These are phyloP conservation scores for Rhodotorula graminis DNA, from an alignment of 768 basidiomycete genomes.

Conservation along the genomic window DNA sequence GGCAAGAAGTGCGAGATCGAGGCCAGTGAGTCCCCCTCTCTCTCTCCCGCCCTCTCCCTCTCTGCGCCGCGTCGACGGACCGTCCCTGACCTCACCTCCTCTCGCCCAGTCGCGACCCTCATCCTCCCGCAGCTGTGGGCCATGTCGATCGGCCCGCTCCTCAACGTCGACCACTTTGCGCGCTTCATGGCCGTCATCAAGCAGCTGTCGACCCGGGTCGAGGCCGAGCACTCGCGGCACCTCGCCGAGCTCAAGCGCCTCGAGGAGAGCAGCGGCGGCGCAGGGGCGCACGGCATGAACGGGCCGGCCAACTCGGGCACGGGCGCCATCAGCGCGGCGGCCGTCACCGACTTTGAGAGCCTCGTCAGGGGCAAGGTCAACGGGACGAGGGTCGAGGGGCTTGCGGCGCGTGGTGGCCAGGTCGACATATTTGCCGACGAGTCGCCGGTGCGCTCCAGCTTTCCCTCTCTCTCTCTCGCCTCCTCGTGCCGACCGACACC, in stretches of 20 bases:
- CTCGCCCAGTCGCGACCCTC: constrained; percentile 68
- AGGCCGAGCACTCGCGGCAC: constrained; percentile 86
- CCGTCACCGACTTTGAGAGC: constrained; percentile 75
- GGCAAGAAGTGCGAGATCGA: constrained; percentile 41
- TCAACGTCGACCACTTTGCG: constrained; percentile 62
- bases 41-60: not conserved
- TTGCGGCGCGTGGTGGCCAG: constrained; percentile 12
- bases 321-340: constrained; percentile 46
- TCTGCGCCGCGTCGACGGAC: constrained; percentile 57
- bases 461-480: not conserved
- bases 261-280: constrained; percentile 55
- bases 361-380: constrained; percentile 55
- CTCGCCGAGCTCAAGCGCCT: constrained; percentile 85
- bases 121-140: constrained; percentile 89
- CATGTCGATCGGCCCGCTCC: constrained; percentile 73
- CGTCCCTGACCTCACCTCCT: constrained; percentile 65
- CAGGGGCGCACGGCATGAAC: not conserved
- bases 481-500: too few relatives aligned
- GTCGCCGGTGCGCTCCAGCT: constrained; percentile 20
- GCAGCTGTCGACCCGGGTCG: constrained; percentile 67
- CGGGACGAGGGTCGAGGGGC: constrained; percentile 15
- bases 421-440: constrained; percentile 35
- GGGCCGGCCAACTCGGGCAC: constrained; percentile 44
- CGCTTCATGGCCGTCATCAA: constrained; percentile 71
- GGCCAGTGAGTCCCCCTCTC: constrained; percentile 37